Conservation (phyloP, 1,139 yeast species). For the Taphrina confusa region DNA sequence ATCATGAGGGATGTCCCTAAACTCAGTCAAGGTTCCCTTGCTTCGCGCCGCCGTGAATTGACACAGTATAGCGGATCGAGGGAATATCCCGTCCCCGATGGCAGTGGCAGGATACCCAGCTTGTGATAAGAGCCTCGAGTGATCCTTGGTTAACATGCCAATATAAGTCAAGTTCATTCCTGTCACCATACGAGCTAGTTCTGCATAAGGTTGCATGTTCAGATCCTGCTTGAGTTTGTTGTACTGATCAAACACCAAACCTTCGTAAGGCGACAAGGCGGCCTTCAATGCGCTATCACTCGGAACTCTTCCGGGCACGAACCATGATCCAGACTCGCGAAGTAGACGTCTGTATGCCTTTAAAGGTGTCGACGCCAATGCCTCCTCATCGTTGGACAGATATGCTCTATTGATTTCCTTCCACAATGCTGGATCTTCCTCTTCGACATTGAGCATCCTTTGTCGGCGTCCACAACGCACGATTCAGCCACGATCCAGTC, state of each 20-base stretch:
- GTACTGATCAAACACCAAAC: constrained; percentile 16
- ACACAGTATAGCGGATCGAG: constrained; percentile 3
- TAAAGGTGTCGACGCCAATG: background rate
- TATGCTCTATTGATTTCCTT: constrained; percentile 2
- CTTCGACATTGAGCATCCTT: constrained; percentile 3
- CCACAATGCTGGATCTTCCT: constrained; percentile 2
- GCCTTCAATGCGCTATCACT: constrained; percentile 4
- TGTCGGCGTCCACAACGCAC: no score
- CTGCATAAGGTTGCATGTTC: constrained; percentile 10
- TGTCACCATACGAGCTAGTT: constrained; percentile 12
- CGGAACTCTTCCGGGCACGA: constrained; percentile 13
- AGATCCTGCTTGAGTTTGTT: constrained; percentile 6
- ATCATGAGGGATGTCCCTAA: constrained; percentile 13
- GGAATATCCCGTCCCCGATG: background rate
- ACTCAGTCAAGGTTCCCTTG: background rate
- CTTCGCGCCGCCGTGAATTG: background rate
- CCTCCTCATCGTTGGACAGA: background rate
- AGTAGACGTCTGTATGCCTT: constrained; percentile 9
- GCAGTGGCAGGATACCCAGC: background rate
- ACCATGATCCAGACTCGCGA: constrained; percentile 10
- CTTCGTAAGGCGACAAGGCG: constrained; percentile 18
- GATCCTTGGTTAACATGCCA: background rate
- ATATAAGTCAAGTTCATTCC: constrained; percentile 11
- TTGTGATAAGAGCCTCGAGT: background rate
- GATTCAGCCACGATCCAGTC: no score